Conservation (phyloP, 2,329 filamentous ascomycete genomes). For the Claviceps arundinis region DNA sequence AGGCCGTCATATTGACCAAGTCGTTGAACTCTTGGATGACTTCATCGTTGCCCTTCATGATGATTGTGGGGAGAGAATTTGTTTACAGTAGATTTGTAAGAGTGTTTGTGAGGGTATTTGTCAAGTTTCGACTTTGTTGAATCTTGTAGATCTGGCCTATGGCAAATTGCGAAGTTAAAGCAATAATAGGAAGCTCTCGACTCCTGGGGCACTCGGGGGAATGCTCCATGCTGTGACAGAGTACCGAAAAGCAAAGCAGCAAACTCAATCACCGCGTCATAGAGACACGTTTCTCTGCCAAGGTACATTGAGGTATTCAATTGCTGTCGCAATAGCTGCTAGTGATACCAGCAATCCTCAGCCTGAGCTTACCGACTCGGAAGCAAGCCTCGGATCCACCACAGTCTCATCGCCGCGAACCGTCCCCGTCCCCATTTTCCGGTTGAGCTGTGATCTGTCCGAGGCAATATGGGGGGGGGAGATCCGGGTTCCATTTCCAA, state of each 20-base stretch:
- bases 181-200: neutral
- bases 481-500: too few species aligned
- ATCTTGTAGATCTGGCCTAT: too few species aligned
- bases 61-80: constrained; percentile 3
- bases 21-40: constrained; percentile 47
- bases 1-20: constrained; percentile 51
- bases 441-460: too few species aligned
- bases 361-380: too few species aligned
- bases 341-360: neutral
- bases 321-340: neutral
- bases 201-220: neutral
- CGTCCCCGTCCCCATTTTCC: too few species aligned
- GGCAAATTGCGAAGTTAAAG: neutral
- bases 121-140: too few species aligned
- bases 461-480: too few species aligned
- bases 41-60: constrained; percentile 14
- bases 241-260: neutral
- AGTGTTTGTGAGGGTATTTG: neutral
- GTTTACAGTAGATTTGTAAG: neutral
- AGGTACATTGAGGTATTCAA: neutral
- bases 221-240: too few species aligned
- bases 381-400: too few species aligned
- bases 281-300: neutral
- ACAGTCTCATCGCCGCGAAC: too few species aligned
- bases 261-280: constrained; percentile 4